Evolutionary conservation across 2,329 filamentous ascomycete species (phyloP).

Genomic region (Parastagonospora nodorum): DNA sequence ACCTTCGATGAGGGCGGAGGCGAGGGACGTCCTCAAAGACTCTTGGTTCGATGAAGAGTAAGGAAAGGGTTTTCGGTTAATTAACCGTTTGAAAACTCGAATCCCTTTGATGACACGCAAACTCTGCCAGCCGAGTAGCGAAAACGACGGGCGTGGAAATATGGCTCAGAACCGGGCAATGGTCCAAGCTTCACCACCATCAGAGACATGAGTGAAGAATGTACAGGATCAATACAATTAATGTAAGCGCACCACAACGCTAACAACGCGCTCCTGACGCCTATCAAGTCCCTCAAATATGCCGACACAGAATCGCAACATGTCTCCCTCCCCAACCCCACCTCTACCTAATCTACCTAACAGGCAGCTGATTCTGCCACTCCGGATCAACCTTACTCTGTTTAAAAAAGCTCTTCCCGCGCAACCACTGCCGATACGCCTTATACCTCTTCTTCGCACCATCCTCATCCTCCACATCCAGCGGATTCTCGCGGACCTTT

Average conservation of each 20-base stretch:
- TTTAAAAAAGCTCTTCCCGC: conserved; percentile 95
- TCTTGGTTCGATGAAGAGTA: conserved; percentile 19
- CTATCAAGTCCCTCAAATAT: too few relatives aligned
- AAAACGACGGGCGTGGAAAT: too few relatives aligned
- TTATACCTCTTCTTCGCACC: conserved; percentile 93
- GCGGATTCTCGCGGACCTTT: conserved; percentile 75
- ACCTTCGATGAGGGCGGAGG: conserved; percentile 21
- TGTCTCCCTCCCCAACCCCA: not conserved
- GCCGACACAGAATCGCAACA: not conserved
- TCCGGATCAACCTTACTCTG: conserved; percentile 66
- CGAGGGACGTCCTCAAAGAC: conserved; percentile 18
- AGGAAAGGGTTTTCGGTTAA: too few relatives aligned
- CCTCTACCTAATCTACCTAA: conserved; percentile 35
- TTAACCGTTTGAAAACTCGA: too few relatives aligned
- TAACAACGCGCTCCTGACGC: too few relatives aligned
- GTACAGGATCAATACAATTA: too few relatives aligned
- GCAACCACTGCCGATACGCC: conserved; percentile 92
- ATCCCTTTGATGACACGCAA: too few relatives aligned
- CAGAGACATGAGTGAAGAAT: too few relatives aligned
- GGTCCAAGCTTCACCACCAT: too few relatives aligned
- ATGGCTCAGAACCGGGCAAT: too few relatives aligned
- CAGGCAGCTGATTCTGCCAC: conserved; percentile 45
- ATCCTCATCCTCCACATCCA: conserved; percentile 89
- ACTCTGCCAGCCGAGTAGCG: too few relatives aligned
- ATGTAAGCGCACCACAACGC: too few relatives aligned